Evolutionary conservation across 768 basidiomycete species (phyloP), one percentile per base, ranked within the genome.

Genomic region (Sarcodon sp.): DNA sequence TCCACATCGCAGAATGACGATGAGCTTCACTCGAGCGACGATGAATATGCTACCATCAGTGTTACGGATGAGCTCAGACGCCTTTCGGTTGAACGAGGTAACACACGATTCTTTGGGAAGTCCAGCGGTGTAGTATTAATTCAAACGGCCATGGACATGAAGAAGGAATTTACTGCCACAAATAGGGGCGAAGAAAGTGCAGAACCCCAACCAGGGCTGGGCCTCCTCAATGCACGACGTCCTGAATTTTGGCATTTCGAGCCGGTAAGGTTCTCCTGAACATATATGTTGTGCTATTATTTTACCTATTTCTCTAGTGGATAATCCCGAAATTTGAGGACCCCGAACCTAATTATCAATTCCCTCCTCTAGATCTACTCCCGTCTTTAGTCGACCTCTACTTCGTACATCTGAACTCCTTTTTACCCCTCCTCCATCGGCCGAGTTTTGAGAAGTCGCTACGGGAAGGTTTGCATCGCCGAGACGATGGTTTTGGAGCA

Each of bases 191-290:
- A 31, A 50, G 45, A 51, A 27, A 16, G n/a, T 50, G 21, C 45
- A 49, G 8, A 49, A 50, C n/a, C 48, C 51, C 27, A 15, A 47
- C 2, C 41, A 6, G 16, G 36, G 33, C 49, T 46, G 13, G 33
- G 21, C 18, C 45, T 55, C 34, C 55, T 62, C 18, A 51, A 64
- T 15, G 53, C 50, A 48, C 67, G 64, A 49, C 67, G 75, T 27
- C 59, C 63, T 4, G 72, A 77, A 49, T 75, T 72, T 51, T 80
- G 77, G 79, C 59, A 64, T 4, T 51, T 62, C 38, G 72, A 71
- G 43, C 59, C 68, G 8, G 76, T 76, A 43, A 45, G 71, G 62
- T 44, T 43, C 37, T 11, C 50, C 46, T 46, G 44, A 41, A 12
- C 9, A 27, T 35, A 12, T 15, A 34, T 4, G 35, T 36, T 31